A percentile compares a stretch with the other conserved stretches of the same genome.
Evolutionary conservation across 306 rosid species (phyloP).

Genomic region (Clitoria ternatea): DNA sequence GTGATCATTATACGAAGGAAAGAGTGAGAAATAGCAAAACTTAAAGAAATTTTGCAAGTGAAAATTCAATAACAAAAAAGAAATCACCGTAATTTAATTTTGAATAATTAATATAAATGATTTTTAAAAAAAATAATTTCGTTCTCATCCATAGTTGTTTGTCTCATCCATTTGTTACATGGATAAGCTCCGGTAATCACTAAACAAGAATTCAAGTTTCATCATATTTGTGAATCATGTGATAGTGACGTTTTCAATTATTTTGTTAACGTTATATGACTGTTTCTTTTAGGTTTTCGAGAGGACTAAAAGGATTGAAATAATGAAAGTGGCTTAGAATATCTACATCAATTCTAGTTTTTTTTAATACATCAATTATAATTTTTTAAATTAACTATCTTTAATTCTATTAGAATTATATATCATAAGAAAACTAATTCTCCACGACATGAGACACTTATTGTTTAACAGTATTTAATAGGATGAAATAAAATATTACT

Average conservation of each 20-base stretch:
- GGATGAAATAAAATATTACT: not conserved
- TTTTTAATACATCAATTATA: too few species aligned
- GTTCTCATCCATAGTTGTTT: not conserved
- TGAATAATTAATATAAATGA: not conserved
- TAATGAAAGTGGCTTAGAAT: constrained; percentile 6
- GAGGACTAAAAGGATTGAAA: not conserved
- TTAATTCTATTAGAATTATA: too few species aligned
- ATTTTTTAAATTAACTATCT: too few species aligned
- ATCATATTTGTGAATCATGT: not conserved
- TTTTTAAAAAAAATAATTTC: not conserved
- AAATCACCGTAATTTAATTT: too few species aligned
- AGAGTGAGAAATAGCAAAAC: too few species aligned
- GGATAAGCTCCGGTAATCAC: not conserved
- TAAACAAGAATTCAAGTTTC: not conserved
- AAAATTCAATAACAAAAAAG: too few species aligned
- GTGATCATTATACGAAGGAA: too few species aligned
- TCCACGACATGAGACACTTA: too few species aligned
- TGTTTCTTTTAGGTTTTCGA: not conserved
- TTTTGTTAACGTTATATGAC: not conserved
- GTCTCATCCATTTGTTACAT: not conserved
- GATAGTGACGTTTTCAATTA: not conserved
- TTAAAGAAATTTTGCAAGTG: too few species aligned
- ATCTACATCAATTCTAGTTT: not conserved
- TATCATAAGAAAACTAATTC: too few species aligned
- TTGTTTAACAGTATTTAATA: not conserved